Conservation (phyloP, 441 rosid genomes). For the Populus hybrid region DNA sequence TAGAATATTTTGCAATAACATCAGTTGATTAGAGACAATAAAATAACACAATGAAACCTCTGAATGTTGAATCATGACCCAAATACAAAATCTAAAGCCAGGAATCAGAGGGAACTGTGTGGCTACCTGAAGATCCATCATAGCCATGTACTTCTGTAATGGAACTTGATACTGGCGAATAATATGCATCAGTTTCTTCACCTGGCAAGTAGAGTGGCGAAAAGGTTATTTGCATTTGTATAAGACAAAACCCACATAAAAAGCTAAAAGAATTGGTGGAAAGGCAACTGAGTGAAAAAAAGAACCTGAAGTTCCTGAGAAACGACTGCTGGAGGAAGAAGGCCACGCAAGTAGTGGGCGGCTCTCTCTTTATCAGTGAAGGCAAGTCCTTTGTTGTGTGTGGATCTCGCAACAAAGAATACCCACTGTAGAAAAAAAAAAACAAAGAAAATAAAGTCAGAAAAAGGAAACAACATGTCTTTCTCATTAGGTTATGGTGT, state of each 20-base stretch:
- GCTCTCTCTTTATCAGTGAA: conserved; percentile 82
- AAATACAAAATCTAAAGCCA: not conserved
- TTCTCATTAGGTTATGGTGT: not conserved
- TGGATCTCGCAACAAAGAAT: conserved; percentile 84
- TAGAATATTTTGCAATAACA: not conserved
- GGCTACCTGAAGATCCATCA: conserved; percentile 89
- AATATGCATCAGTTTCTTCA: conserved; percentile 70
- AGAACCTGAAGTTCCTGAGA: conserved; percentile 80
- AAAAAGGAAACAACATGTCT: not conserved
- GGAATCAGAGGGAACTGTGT: not conserved
- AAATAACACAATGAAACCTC: not conserved
- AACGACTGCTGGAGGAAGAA: conserved; percentile 69
- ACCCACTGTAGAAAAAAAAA: conserved; percentile 50
- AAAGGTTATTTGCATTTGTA: not conserved
- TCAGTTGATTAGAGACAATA: not conserved
- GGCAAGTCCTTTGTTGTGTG: conserved; percentile 93
- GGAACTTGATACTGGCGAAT: conserved; percentile 73
- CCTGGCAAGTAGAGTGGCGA: conserved; percentile 35
- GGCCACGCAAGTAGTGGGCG: conserved; percentile 85
- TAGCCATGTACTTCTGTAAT: conserved; percentile 75
- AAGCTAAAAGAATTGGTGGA: not conserved
- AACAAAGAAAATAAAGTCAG: not conserved
- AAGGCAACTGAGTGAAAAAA: not conserved
- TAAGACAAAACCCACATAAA: not conserved
- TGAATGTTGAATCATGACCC: not conserved